Base-by-base conservation (phyloP, 1,284 basidiomycete species). In the Thelephora terrestris region DNA sequence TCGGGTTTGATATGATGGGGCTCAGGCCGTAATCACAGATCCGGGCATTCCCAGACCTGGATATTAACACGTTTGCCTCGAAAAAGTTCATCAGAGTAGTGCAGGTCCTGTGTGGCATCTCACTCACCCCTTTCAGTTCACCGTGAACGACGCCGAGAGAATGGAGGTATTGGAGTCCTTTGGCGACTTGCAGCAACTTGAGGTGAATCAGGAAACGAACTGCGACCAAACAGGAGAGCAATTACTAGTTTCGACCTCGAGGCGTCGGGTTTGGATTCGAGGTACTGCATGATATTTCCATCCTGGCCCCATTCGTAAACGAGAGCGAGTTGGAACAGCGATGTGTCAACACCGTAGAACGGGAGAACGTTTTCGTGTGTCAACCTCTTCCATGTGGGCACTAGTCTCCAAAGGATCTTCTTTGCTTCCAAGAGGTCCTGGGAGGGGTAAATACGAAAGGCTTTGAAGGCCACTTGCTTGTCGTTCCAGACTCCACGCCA, bases 111-210 rank as follows among this genome's bases (percentile, higher is more conserved):
- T 6, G 12, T 6, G 29, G 9, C 6, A 12, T 3, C 3, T 14
- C 29, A 48, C 50, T 34, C 25, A 52, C 51, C 7, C 49, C 49
- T 16, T 42, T 49, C 12, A 53, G 29, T 42, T 53, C 49, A 4
- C 51, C 51, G 43, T 53, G 51, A 9, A 53, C 34, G 9, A 50
- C 36, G 5, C 18, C 36, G 36, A 47, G 12, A 20, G n/a, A 21
- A 29, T 51, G 51, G 4, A 53, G 43, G 42, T 53, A 53, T 5
- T 9, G 10, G 7, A 53, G 14, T 5, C 49, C 51, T 9, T 16
- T 21, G 6, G 46, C 49, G 2, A 47, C 29, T 4, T 50, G 20
- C 9, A 6, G 9, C n/a, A 52, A 24, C 51, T 52, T 36, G 17
- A 18, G 27, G 9, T n/a, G 27, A 37, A 39, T 18, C 7, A 39